These are phyloP conservation scores for Gigaspora rosea DNA, from an alignment of 192 early-diverging fungal genomes.

Conservation along the genomic window DNA sequence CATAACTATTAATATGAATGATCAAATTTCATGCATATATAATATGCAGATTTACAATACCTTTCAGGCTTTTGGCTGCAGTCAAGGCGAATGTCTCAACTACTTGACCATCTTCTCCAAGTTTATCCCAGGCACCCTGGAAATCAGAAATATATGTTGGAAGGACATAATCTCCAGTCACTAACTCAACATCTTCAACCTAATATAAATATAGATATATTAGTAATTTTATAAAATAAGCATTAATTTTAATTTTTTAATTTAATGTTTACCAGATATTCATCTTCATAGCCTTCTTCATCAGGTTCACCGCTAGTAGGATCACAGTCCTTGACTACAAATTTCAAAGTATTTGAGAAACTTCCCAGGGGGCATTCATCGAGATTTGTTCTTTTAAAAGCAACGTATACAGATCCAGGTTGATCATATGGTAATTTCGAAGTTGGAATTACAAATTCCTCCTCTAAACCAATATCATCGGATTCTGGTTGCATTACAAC, in stretches of 20 bases:
- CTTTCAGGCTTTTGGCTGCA: constrained; percentile 69
- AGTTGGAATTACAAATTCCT: constrained; percentile 74
- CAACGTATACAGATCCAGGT: constrained; percentile 83
- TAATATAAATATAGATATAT: constrained; percentile 31
- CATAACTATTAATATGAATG: constrained; percentile 8
- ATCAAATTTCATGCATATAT: not conserved
- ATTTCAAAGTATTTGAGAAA: constrained; percentile 87
- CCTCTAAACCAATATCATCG: constrained; percentile 60
- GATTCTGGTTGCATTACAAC: constrained; percentile 76
- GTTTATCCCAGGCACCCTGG: constrained; percentile 73
- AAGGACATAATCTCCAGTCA: constrained; percentile 86
- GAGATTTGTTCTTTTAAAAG: constrained; percentile 68
- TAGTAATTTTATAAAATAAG: not conserved
- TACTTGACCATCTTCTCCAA: constrained; percentile 70
- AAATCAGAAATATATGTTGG: constrained; percentile 86
- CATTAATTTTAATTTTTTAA: not conserved
- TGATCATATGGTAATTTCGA: constrained; percentile 74
- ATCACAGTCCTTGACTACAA: constrained; percentile 94
- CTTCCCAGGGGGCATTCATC: constrained; percentile 61
- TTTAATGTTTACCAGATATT: constrained; percentile 67
- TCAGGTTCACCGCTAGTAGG: constrained; percentile 89
- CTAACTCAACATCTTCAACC: constrained; percentile 85
- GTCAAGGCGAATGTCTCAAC: constrained; percentile 90
- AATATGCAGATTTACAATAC: constrained; percentile 37
- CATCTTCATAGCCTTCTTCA: constrained; percentile 93